Percentiles rank a stretch among this genome's conserved stretches.
phyloP scores from a whole-genome alignment of 169 alveolate genomes.

The Perkinsus chesapeaki region DNA sequence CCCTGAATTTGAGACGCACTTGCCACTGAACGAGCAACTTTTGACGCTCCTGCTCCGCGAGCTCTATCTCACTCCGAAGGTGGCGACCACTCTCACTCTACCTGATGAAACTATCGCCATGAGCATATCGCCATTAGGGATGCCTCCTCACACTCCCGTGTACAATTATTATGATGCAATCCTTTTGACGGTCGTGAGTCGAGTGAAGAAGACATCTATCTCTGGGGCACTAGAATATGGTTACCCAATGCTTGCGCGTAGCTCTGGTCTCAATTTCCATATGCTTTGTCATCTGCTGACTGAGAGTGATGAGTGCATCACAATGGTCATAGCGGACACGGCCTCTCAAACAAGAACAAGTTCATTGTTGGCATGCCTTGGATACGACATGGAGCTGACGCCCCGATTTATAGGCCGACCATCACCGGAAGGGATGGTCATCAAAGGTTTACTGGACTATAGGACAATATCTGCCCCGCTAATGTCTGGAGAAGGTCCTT shows the following conservation, averaged over 20 bases:
- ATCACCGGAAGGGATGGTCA: too few relatives aligned
- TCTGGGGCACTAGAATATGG: neutral
- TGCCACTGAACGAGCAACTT: neutral
- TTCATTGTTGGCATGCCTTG: too few relatives aligned
- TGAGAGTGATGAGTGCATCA: too few relatives aligned
- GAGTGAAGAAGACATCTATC: neutral
- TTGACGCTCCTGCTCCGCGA: neutral
- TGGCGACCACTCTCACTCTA: neutral
- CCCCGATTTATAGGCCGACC: too few relatives aligned
- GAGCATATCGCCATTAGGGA: neutral
- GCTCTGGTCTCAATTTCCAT: too few relatives aligned
- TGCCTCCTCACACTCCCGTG: neutral
- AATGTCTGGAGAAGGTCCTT: too few relatives aligned
- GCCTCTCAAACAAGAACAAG: too few relatives aligned
- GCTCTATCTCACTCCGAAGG: neutral
- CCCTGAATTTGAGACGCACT: neutral
- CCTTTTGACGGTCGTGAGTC: neutral
- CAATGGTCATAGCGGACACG: too few relatives aligned
- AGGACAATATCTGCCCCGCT: too few relatives aligned
- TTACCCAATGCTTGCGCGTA: neutral
- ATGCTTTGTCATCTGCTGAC: too few relatives aligned
- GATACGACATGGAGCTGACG: too few relatives aligned
- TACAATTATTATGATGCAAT: neutral
- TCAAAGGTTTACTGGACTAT: too few relatives aligned
- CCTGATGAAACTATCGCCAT: neutral